Conservation (phyloP, 345 rosid species). For the Boechera retrofracta region DNA sequence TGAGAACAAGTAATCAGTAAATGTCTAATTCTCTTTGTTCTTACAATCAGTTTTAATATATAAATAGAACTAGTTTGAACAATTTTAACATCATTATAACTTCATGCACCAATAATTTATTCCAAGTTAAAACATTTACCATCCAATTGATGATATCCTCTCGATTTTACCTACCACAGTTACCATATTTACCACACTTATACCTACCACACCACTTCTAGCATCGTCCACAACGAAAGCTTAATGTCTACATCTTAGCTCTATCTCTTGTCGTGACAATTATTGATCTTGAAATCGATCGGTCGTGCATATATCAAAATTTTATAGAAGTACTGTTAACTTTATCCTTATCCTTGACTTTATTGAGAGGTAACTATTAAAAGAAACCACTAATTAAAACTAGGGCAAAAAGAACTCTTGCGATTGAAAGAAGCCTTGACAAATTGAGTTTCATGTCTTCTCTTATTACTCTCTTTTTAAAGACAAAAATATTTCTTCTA, state of each 20-base stretch:
- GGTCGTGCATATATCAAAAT: slow-evolving; percentile 34
- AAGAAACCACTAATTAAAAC: slow-evolving; percentile 31
- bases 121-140: not conserved
- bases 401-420: slow-evolving; percentile 35
- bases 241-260: slow-evolving; percentile 35
- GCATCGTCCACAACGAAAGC: slow-evolving; percentile 31
- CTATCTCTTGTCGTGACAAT: slow-evolving; percentile 44
- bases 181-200: slow-evolving; percentile 27
- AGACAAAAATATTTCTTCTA: slow-evolving; percentile 19
- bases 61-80: not conserved
- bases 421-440: slow-evolving; percentile 37
- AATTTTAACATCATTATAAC: slow-evolving; percentile 8
- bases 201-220: slow-evolving; percentile 32
- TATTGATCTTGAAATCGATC: slow-evolving; percentile 34
- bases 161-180: slow-evolving; percentile 4
- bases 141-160: slow-evolving; percentile 21
- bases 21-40: slow-evolving; percentile 3
- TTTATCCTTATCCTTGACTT: slow-evolving; percentile 43
- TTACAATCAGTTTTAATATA: not conserved
- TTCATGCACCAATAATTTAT: slow-evolving; percentile 10
- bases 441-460: slow-evolving; percentile 32
- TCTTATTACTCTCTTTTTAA: slow-evolving; percentile 26
- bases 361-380: slow-evolving; percentile 27
- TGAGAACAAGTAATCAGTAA: not conserved
- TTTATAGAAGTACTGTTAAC: slow-evolving; percentile 37